Conservation (phyloP, 2,329 filamentous ascomycete species). For the Pestalotiopsis sp. region DNA sequence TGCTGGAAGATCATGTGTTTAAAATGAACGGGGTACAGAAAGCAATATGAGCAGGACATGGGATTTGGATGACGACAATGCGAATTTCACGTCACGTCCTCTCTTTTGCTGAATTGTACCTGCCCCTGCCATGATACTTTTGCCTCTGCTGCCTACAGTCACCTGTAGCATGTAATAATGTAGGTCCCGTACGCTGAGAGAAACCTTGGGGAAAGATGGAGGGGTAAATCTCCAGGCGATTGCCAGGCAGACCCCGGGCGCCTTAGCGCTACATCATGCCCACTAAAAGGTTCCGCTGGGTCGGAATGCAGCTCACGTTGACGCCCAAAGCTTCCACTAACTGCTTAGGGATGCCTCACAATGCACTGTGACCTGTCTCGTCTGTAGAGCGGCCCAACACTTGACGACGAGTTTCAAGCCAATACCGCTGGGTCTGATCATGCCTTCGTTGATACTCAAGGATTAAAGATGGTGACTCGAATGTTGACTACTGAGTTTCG, state of each 20-base stretch:
- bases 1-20: neutral
- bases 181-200: no score
- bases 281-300: neutral
- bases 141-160: no score
- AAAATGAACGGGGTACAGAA: neutral
- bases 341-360: neutral
- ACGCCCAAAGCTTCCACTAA: constrained; percentile 5
- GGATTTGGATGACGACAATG: constrained; percentile 7
- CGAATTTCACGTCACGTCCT: neutral
- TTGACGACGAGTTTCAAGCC: neutral
- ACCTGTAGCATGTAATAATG: no score
- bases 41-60: neutral
- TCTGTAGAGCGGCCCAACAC: neutral
- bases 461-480: neutral
- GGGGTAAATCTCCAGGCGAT: neutral
- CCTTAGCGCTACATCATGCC: neutral
- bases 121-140: neutral
- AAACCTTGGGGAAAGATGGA: neutral
- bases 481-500: no score
- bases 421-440: neutral
- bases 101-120: neutral
- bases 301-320: constrained; percentile 10
- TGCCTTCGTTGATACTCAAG: neutral
- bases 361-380: neutral
- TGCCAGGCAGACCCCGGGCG: neutral